Percentiles rank a stretch among this genome's conserved stretches.
Conservation (phyloP, 352 stramenopile species). For the Phytophthora meadii region DNA sequence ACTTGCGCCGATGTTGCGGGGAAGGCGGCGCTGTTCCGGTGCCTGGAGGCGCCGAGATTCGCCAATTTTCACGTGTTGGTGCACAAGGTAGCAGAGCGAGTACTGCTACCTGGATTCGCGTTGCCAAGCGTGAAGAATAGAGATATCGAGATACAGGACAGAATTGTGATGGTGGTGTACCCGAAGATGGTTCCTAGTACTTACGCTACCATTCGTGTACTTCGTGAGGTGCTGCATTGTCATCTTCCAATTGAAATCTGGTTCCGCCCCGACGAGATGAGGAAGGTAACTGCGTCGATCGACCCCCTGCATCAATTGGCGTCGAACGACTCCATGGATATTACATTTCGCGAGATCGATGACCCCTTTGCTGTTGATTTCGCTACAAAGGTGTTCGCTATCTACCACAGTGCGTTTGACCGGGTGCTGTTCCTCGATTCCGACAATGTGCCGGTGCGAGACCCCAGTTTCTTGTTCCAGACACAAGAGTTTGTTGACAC, state of each 20-base stretch:
- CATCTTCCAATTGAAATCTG: conserved; percentile 61
- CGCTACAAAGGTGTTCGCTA: conserved; percentile 53
- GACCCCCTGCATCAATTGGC: conserved; percentile 32
- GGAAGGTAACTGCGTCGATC: conserved; percentile 20
- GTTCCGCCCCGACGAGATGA: conserved; percentile 48
- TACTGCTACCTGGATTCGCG: conserved; percentile 8
- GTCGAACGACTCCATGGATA: conserved; percentile 22
- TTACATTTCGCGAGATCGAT: conserved; percentile 36
- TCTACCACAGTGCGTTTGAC: conserved; percentile 49
- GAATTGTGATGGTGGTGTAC: conserved; percentile 63
- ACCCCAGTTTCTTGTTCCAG: conserved; percentile 19
- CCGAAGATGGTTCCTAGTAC: conserved; percentile 47
- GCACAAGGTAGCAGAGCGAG: conserved; percentile 13
- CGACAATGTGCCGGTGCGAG: conserved; percentile 49
- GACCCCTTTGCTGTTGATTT: conserved; percentile 43
- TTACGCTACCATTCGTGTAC: conserved; percentile 41
- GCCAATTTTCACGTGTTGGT: conserved; percentile 36
- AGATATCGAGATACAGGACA: conserved; percentile 10
- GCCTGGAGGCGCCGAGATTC: conserved; percentile 48
- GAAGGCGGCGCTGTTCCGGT: conserved; percentile 41
- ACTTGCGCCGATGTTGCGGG: conserved; percentile 35
- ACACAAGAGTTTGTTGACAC: conserved; percentile 14
- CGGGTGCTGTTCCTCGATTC: conserved; percentile 58
- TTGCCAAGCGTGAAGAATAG: conserved; percentile 2
- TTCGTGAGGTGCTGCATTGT: conserved; percentile 43